A percentile compares a stretch with the other conserved stretches of the same genome.
Evolutionary conservation across 768 basidiomycete genomes (phyloP).

Genomic region (Mycena polygramma): DNA sequence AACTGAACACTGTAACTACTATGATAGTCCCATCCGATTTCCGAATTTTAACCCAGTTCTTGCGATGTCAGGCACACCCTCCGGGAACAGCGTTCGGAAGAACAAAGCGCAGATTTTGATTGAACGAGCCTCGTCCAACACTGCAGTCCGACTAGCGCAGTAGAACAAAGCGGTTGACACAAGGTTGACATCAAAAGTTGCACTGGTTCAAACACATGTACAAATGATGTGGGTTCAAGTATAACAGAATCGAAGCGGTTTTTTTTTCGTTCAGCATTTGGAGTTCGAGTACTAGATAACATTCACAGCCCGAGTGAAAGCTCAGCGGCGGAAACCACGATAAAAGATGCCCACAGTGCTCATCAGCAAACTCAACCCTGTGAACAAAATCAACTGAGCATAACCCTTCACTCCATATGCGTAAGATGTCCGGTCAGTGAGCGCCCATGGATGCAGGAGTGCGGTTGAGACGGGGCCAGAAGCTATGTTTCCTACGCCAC

Average conservation of each 20-base stretch:
- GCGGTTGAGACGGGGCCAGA: slow-evolving; percentile 25
- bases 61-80: no score
- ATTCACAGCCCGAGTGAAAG: neutral
- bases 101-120: no score
- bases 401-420: slow-evolving; percentile 35
- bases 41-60: no score
- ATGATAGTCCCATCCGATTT: no score
- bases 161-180: neutral
- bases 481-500: slow-evolving; percentile 31
- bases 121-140: no score
- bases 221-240: neutral
- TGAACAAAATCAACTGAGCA: slow-evolving; percentile 24
- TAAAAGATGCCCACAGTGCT: slow-evolving; percentile 4
- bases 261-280: no score
- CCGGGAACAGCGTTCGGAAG: no score
- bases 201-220: slow-evolving; percentile 15
- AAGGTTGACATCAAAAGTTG: neutral
- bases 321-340: neutral
- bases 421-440: slow-evolving; percentile 15
- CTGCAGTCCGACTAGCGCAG: no score
- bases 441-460: slow-evolving; percentile 10
- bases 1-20: no score
- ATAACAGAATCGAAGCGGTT: no score
- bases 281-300: no score
- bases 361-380: slow-evolving; percentile 9